Percentiles rank a stretch among this genome's conserved stretches.
Evolutionary conservation across 352 stramenopile genomes (phyloP).

Genomic region (Elongisporangium anandrum): DNA sequence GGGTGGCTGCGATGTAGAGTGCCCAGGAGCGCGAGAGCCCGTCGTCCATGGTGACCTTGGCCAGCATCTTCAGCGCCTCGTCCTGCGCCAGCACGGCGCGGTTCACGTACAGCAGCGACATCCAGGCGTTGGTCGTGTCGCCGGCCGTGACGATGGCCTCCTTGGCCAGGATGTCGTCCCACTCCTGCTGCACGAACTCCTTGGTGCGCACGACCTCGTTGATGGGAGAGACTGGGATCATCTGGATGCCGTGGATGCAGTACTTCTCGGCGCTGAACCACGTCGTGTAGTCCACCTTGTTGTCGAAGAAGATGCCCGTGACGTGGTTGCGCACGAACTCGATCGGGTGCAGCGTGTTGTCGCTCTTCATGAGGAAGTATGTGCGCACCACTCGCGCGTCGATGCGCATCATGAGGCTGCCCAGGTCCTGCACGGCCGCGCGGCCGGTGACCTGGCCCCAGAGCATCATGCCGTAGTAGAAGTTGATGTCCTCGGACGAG

Average conservation of each 20-base stretch:
- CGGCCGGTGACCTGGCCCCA: slow-evolving; percentile 57
- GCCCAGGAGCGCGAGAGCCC: slow-evolving; percentile 61
- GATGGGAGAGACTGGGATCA: slow-evolving; percentile 70
- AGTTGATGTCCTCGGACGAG: slow-evolving; percentile 78
- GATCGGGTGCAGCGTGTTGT: slow-evolving; percentile 60
- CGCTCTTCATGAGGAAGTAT: slow-evolving; percentile 61
- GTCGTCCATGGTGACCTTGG: slow-evolving; percentile 56
- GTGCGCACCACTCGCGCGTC: slow-evolving; percentile 55
- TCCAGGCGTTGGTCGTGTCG: slow-evolving; percentile 44
- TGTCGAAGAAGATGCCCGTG: slow-evolving; percentile 74
- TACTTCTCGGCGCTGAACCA: slow-evolving; percentile 68
- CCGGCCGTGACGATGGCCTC: slow-evolving; percentile 35
- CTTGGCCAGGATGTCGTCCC: slow-evolving; percentile 68
- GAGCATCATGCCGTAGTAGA: slow-evolving; percentile 77
- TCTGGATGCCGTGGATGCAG: slow-evolving; percentile 78
- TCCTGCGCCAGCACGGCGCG: slow-evolving; percentile 52
- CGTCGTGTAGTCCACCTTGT: slow-evolving; percentile 68
- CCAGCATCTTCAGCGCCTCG: slow-evolving; percentile 37
- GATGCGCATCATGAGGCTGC: slow-evolving; percentile 70
- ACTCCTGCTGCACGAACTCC: slow-evolving; percentile 67
- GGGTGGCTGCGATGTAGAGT: slow-evolving; percentile 63
- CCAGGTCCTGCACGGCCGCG: slow-evolving; percentile 55
- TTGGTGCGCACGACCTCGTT: slow-evolving; percentile 60
- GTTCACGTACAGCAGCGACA: slow-evolving; percentile 71
- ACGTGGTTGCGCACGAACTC: slow-evolving; percentile 69